Percentiles rank a stretch among this genome's conserved stretches.
Evolutionary conservation across 2,329 filamentous ascomycete species (phyloP).

Genomic region (Penicillium brasilianum): DNA sequence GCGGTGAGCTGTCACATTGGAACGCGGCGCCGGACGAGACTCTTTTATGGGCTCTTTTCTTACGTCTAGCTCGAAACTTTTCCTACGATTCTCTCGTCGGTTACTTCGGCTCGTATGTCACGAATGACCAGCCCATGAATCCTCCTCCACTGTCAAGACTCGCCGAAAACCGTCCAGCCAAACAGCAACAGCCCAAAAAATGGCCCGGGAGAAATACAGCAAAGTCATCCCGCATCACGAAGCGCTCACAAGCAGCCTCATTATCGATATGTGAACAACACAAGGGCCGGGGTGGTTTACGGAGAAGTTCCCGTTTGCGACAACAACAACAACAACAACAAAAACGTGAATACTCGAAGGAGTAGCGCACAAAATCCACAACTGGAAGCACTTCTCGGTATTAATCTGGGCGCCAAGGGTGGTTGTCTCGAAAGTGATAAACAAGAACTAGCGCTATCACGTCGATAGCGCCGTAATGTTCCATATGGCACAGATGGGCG

Average conservation of each 20-base stretch:
- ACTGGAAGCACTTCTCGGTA: not conserved
- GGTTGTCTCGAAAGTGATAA: not conserved
- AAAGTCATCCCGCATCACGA: not conserved
- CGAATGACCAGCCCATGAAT: not conserved
- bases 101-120: not conserved
- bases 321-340: not conserved
- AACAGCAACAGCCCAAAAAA: not conserved
- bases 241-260: too few relatives aligned
- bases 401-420: not conserved
- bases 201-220: not conserved
- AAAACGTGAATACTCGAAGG: not conserved
- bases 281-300: not conserved
- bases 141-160: not conserved
- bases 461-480: not conserved
- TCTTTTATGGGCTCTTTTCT: not conserved
- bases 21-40: not conserved
- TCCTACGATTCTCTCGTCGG: not conserved
- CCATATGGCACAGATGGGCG: not conserved
- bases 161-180: not conserved
- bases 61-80: not conserved
- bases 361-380: not conserved
- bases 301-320: constrained; percentile 4
- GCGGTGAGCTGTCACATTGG: not conserved
- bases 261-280: constrained; percentile 1
- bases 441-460: not conserved